Percentiles rank a stretch among this genome's conserved stretches.
Conservation (phyloP, 139 green algal genomes). For the Tetradesmus obliquus region DNA sequence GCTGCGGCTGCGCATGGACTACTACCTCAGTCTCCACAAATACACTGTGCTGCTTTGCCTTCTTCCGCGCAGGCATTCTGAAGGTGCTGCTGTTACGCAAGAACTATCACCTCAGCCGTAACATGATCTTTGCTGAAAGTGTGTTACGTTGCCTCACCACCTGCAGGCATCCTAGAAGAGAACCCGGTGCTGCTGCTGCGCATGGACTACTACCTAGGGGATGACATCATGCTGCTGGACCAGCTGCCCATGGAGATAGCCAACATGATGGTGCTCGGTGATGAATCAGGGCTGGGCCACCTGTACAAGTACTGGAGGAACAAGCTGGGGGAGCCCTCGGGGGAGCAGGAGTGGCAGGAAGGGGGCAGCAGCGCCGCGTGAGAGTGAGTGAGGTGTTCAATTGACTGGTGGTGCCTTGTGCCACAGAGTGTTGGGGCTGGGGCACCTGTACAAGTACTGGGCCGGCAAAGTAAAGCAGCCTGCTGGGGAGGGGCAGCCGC, state of each 20-base stretch:
- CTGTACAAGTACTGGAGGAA: conserved; percentile 36
- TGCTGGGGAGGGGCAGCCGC: not conserved
- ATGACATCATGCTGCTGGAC: not conserved
- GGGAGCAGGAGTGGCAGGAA: not conserved
- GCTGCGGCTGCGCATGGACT: conserved; percentile 33
- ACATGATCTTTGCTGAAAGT: not conserved
- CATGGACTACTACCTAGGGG: conserved; percentile 37
- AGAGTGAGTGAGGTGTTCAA: not conserved
- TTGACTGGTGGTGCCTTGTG: no score
- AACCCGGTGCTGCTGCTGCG: conserved; percentile 19
- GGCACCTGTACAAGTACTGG: not conserved
- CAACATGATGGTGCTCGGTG: conserved; percentile 35
- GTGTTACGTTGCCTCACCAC: not conserved
- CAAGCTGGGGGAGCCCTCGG: not conserved
- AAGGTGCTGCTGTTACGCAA: conserved; percentile 4
- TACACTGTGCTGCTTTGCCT: no score
- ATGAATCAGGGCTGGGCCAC: conserved; percentile 17
- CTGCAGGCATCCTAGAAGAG: conserved; percentile 35
- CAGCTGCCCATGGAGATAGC: conserved; percentile 38
- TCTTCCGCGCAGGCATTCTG: no score
- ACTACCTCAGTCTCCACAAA: not conserved
- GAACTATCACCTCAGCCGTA: conserved; percentile 18
- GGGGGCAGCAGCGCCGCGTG: not conserved
- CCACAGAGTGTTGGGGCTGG: not conserved
- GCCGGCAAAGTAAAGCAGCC: not conserved